Evolutionary conservation across 2,329 filamentous ascomycete genomes (phyloP).

Genomic region (Apiospora hydei): DNA sequence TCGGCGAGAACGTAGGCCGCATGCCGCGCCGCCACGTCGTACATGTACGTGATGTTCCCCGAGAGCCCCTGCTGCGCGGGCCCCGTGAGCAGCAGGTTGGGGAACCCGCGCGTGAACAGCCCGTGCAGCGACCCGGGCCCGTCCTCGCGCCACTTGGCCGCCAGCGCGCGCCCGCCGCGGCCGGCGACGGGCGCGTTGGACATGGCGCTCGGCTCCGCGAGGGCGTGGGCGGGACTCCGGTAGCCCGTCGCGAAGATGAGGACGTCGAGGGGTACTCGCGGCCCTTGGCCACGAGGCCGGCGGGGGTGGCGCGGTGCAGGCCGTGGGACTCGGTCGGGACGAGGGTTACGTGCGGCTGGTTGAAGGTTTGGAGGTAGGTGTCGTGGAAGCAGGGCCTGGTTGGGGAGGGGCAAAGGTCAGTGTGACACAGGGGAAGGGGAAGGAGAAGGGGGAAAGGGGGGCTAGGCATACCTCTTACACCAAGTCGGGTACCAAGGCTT

Average conservation of each 20-base stretch:
- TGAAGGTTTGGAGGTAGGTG: constrained; percentile 16
- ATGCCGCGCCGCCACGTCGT: constrained; percentile 36
- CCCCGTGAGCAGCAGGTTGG: constrained; percentile 33
- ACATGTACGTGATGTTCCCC: constrained; percentile 37
- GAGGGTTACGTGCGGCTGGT: neutral
- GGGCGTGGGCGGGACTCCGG: constrained; percentile 28
- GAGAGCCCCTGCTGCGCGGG: constrained; percentile 31
- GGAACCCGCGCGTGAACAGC: constrained; percentile 31
- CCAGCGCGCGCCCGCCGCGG: constrained; percentile 28
- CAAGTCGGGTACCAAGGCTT: constrained; percentile 12
- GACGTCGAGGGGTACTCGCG: constrained; percentile 17
- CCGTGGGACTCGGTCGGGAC: constrained; percentile 7
- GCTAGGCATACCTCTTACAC: neutral
- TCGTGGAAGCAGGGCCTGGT: constrained; percentile 14
- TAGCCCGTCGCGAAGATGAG: constrained; percentile 29
- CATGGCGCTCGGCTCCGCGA: constrained; percentile 23
- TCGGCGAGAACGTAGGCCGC: constrained; percentile 23
- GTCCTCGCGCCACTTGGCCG: constrained; percentile 31
- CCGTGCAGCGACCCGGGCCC: constrained; percentile 31
- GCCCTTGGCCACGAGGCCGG: neutral
- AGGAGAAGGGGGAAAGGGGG: neutral
- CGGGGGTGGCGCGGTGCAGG: neutral
- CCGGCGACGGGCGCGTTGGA: constrained; percentile 28
- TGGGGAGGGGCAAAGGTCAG: neutral
- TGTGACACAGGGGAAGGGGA: neutral